A percentile compares a stretch with the other conserved stretches of the same genome.
These are phyloP conservation scores for Fraxinus americana DNA, from an alignment of 257 asterid genomes.

Conservation along the genomic window DNA sequence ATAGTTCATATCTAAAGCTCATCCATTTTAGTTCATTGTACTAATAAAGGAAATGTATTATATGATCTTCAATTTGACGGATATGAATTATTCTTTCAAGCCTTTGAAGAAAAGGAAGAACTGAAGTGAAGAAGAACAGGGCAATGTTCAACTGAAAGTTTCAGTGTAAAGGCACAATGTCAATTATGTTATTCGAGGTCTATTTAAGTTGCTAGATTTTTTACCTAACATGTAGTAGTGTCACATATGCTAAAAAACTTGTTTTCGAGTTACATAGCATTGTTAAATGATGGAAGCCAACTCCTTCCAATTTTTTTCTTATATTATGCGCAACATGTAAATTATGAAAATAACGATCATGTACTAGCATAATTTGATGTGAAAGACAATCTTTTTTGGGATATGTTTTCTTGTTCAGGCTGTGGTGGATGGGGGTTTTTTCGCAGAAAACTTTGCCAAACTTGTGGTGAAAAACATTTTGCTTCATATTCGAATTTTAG, in stretches of 20 bases:
- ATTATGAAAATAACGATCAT: too few species aligned
- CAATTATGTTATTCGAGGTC: background rate
- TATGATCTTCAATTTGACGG: too few species aligned
- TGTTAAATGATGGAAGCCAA: background rate
- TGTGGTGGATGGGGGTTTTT: background rate
- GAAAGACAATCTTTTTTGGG: background rate
- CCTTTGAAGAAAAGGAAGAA: background rate
- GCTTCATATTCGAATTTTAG: too few species aligned
- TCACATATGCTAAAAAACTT: background rate
- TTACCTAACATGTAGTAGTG: background rate
- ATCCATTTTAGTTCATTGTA: background rate
- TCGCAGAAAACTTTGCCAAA: background rate
- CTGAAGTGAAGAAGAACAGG: background rate
- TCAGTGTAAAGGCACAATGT: background rate
- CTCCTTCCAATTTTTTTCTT: background rate
- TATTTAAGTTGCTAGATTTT: background rate
- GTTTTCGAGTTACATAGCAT: background rate
- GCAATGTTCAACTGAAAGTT: background rate
- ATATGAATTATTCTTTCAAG: background rate
- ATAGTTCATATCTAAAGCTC: background rate
- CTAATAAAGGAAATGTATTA: background rate
- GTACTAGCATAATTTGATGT: background rate
- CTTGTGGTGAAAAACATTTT: background rate
- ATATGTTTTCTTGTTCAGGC: background rate
- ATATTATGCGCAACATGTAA: background rate